Evolutionary conservation across 1,284 basidiomycete genomes (phyloP), one percentile per base, ranked within the genome.

Genomic region (Chiua sp.): DNA sequence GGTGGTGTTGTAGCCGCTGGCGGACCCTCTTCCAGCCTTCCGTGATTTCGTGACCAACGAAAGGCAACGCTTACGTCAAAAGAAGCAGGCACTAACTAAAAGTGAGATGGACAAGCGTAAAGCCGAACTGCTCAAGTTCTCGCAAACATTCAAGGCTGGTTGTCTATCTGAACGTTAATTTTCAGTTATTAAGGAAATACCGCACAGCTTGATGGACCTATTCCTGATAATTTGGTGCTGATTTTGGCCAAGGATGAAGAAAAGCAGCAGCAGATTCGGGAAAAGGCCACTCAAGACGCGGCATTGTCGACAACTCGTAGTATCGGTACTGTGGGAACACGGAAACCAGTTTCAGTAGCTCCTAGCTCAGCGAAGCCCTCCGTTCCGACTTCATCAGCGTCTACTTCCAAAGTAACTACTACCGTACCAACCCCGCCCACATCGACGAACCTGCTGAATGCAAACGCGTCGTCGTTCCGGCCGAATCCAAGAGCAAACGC

Each of bases 31-130:
- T 16, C 86, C 90, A 47, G 90, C 90, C 18, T 96, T 96, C 84
- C 87, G 93, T 61, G 88, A 93, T 68, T 98, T 97, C 69, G 94
- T 98, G 46, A 89, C 91, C 10, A 89, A 86, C 66, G 96, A 98
- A 79, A 92, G 91, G 72, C 91, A 96, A 69, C 85, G 92, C 57
- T 79, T 96, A 57, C 90, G 92, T 51, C 91, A 94, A 79, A 97
- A 95, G 83, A 90, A 93, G 77, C 93, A 95, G 70, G 91, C 91
- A 22, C 79, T 97, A 53, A 87, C 90, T 59, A 97, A 96, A 84
- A 93, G 86, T 71, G 97, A 98, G 75, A 94, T 95, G 87, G 93
- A 96, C 73, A 94, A 92, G 71, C 87, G 91, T 57, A 87, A 98
- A 78, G 91, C 94, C 15, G 96, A 98, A 54, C 80, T 98, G 53